phyloP scores from a whole-genome alignment of 192 early-diverging fungal species.

The Lobosporangium transversale region DNA sequence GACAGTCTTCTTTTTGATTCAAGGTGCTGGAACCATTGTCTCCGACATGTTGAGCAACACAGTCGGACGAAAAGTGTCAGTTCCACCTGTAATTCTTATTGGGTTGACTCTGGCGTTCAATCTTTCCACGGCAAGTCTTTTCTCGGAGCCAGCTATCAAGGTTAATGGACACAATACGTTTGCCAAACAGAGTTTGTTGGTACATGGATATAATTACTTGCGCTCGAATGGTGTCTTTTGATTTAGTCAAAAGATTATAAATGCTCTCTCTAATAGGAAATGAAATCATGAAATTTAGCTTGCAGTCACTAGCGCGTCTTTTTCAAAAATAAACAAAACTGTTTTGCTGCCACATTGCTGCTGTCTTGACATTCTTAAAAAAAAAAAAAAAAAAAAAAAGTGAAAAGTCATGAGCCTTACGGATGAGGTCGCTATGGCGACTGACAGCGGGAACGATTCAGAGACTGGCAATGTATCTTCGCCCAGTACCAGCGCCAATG shows the following conservation, averaged over 20 bases:
- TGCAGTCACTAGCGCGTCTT: background rate
- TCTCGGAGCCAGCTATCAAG: constrained; percentile 44
- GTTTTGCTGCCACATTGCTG: too few species aligned
- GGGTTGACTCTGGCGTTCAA: constrained; percentile 42
- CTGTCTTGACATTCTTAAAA: too few species aligned
- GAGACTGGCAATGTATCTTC: constrained; percentile 37
- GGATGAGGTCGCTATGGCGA: constrained; percentile 42
- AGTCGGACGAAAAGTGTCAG: constrained; percentile 24
- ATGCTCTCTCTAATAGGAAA: background rate
- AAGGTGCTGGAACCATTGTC: constrained; percentile 38
- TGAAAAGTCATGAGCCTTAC: constrained; percentile 37
- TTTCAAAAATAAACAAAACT: background rate
- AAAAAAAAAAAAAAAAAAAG: too few species aligned
- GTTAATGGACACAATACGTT: constrained; percentile 31
- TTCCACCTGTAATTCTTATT: constrained; percentile 30
- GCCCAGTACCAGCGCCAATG: background rate
- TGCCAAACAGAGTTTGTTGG: constrained; percentile 29
- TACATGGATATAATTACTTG: constrained; percentile 32
- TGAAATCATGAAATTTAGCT: too few species aligned
- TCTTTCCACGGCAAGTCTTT: constrained; percentile 21
- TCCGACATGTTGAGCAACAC: constrained; percentile 32
- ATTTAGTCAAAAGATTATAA: background rate
- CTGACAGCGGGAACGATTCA: constrained; percentile 50
- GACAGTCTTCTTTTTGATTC: constrained; percentile 40
- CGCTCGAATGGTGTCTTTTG: constrained; percentile 40